Percentiles rank a stretch among this genome's conserved stretches.
These are phyloP conservation scores for Geosmithia flava DNA, from an alignment of 2,329 filamentous ascomycete genomes.

Conservation along the genomic window DNA sequence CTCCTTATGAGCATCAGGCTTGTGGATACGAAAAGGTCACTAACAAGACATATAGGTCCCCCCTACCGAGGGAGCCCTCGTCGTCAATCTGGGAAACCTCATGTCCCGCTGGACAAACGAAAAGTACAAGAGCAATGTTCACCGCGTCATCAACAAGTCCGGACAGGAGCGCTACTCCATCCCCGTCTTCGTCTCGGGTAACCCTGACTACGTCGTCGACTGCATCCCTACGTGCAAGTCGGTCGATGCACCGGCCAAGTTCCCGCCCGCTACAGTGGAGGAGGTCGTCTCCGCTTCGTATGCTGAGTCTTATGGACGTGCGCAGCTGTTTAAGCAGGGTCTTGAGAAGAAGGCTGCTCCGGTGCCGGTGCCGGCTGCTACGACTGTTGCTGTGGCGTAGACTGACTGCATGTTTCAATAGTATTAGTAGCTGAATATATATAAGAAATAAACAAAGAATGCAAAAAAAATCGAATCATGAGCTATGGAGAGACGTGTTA, in stretches of 20 bases:
- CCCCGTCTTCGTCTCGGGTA: slow-evolving; percentile 44
- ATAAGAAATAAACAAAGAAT: neutral
- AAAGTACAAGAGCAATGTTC: slow-evolving; percentile 37
- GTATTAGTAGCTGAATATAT: neutral
- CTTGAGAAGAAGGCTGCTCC: slow-evolving; percentile 7
- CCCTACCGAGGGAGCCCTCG: slow-evolving; percentile 30
- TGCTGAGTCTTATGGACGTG: slow-evolving; percentile 18
- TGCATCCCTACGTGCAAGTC: slow-evolving; percentile 18
- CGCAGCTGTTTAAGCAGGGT: slow-evolving; percentile 18
- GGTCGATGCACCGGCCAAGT: slow-evolving; percentile 12
- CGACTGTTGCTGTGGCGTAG: slow-evolving; percentile 1
- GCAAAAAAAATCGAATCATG: neutral
- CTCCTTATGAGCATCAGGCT: neutral
- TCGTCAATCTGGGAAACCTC: slow-evolving; percentile 39
- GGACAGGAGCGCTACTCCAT: slow-evolving; percentile 38
- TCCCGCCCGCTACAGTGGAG: slow-evolving; percentile 17
- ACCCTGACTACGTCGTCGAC: slow-evolving; percentile 27
- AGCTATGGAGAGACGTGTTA: neutral
- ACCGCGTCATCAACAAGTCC: slow-evolving; percentile 41
- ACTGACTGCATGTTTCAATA: neutral
- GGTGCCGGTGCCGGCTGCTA: neutral
- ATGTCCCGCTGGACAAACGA: slow-evolving; percentile 37
- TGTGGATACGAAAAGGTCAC: no score
- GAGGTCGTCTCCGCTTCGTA: slow-evolving; percentile 18
- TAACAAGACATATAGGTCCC: slow-evolving; percentile 21